Base-by-base conservation (phyloP, 345 rosid genomes). In the Rhodomyrtus tomentosa region DNA sequence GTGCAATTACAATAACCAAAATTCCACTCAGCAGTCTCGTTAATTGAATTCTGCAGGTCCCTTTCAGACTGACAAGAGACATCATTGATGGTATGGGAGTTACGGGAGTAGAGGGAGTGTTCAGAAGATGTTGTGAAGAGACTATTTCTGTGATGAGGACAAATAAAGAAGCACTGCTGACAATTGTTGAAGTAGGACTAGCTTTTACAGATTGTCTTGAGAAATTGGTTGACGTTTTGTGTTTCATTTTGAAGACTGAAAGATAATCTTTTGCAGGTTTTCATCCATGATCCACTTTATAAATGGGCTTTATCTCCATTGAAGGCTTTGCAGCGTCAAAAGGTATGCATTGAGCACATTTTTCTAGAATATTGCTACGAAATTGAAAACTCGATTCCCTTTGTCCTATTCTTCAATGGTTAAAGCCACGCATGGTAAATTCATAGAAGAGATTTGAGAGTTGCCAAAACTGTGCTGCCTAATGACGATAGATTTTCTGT, bases 291-390 rank as follows among this genome's bases (percentile, higher is more conserved):
- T 88, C 99, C 99, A 74, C 90, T 97, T 79, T 96, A 96, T 90
- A 95, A 96, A 87, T 96, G 99, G 99, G 99, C 99, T 83, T 88
- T 95, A 85, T 95, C 98, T 84, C 98, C 98, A 82, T 89, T 97
- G 55, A 97, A 97, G 87, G 99, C 99, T 83, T 94, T 97, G 94
- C 99, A 95, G 90, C 98, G 98, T 80, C 99, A 97, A 85, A 93
- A 97, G 98, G 99, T 96, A 92, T 86, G 73, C 27, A 24, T 16
- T 62, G 76, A 62, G 49, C 48, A 53, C 18, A 14, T 82, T 82
- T 54, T 36, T 29, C 27, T 55, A 48, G 48, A 53, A 27, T 36
- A 7, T 51, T 24, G 24, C 42, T 54, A 53, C 5, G 36, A 9
- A 16, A n/a, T 20, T 40, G 55, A 29, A 81, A 10, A 81, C 55